These are phyloP conservation scores for Aspergillus aculeatus DNA, from an alignment of 2,329 filamentous ascomycete genomes.

Conservation along the genomic window DNA sequence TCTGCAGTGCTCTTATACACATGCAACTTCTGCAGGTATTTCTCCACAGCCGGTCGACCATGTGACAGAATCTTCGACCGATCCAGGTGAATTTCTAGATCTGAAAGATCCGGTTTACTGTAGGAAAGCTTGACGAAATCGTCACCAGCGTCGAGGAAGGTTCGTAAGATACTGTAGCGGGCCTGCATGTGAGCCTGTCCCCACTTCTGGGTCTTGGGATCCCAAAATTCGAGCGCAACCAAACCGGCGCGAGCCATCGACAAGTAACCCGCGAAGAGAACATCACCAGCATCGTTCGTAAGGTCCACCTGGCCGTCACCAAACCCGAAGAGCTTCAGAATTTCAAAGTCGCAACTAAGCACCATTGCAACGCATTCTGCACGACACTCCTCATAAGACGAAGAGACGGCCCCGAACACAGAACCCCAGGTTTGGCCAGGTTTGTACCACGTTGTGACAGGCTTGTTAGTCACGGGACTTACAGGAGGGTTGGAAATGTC, in stretches of 20 bases:
- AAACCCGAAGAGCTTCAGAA: constrained; percentile 88
- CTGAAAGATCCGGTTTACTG: constrained; percentile 70
- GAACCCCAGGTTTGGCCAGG: constrained; percentile 93
- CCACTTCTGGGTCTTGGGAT: constrained; percentile 87
- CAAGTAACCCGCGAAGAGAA: constrained; percentile 85
- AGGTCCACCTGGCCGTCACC: constrained; percentile 74
- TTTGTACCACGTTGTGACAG: constrained; percentile 85
- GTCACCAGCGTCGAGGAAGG: constrained; percentile 78
- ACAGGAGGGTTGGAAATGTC: constrained; percentile 76
- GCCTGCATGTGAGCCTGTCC: constrained; percentile 90
- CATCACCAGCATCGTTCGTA: constrained; percentile 73
- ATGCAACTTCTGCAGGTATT: constrained; percentile 87
- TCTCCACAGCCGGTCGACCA: constrained; percentile 78
- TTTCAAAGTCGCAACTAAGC: constrained; percentile 81
- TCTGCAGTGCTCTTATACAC: constrained; percentile 91
- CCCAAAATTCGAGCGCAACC: constrained; percentile 88
- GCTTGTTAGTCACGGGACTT: constrained; percentile 74
- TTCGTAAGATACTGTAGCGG: constrained; percentile 75
- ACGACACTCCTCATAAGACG: constrained; percentile 90
- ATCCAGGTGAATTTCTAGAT: constrained; percentile 79
- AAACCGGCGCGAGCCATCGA: constrained; percentile 94
- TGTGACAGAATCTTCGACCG: constrained; percentile 80
- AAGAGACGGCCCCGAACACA: constrained; percentile 84
- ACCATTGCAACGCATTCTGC: constrained; percentile 94
- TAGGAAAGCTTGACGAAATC: constrained; percentile 83